These are phyloP conservation scores for Murraya paniculata DNA, from an alignment of 345 rosid species.

Conservation along the genomic window DNA sequence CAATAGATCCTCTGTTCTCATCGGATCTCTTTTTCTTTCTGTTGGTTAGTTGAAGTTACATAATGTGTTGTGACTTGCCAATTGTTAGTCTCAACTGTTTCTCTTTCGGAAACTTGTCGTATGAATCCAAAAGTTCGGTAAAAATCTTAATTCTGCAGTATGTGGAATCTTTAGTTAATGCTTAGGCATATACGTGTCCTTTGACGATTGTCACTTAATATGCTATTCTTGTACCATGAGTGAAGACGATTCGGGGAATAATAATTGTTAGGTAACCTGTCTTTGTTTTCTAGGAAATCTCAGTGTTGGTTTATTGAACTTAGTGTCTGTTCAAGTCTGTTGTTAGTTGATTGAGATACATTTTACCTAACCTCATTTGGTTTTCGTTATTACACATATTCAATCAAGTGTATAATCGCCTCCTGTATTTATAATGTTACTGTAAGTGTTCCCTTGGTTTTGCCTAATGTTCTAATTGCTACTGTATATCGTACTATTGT, in stretches of 20 bases:
- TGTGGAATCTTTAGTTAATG: neutral
- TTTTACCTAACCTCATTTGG: neutral
- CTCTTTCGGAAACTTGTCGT: neutral
- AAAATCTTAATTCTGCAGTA: neutral
- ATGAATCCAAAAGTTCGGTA: neutral
- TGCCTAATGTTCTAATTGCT: neutral
- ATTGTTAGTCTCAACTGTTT: neutral
- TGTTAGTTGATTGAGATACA: neutral
- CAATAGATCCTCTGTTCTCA: neutral
- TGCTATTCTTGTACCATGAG: neutral
- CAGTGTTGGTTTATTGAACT: neutral
- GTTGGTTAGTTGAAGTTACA: neutral
- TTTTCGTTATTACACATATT: neutral
- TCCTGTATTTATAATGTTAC: no score
- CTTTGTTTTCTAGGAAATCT: neutral
- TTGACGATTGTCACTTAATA: neutral
- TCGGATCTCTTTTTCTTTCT: neutral
- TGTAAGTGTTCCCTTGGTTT: no score
- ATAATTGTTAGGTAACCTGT: neutral
- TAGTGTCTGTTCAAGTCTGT: neutral
- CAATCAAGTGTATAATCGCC: no score
- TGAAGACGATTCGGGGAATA: neutral
- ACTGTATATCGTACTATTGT: neutral
- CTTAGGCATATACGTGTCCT: neutral
- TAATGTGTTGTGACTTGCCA: neutral